phyloP scores from a whole-genome alignment of 2,329 filamentous ascomycete species.

The Fusarium verticillioides region DNA sequence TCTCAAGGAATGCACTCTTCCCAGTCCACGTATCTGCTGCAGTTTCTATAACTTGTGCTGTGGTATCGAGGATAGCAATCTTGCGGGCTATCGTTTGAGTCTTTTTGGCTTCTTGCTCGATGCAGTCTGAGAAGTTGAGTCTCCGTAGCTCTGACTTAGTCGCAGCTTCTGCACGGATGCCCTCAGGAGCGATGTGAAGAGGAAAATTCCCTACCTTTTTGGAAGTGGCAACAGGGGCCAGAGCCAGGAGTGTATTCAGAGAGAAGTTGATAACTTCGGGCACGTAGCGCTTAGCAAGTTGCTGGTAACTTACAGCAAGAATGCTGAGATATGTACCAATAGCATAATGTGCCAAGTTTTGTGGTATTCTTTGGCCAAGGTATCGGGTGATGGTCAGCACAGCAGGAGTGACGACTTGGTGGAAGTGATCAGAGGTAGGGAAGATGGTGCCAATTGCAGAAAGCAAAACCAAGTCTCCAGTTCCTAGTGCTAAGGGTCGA shows the following conservation, averaged over 20 bases:
- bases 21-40: constrained; percentile 79
- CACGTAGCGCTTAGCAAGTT: constrained; percentile 84
- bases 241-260: constrained; percentile 75
- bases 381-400: constrained; percentile 86
- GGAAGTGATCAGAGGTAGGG: constrained; percentile 96
- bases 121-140: constrained; percentile 70
- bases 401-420: constrained; percentile 91
- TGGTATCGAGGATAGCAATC: constrained; percentile 69
- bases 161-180: constrained; percentile 61
- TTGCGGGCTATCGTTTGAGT: constrained; percentile 56
- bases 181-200: constrained; percentile 64
- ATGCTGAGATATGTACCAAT: constrained; percentile 83
- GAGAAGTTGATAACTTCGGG: constrained; percentile 89
- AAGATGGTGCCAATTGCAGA: constrained; percentile 87
- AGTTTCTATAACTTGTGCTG: constrained; percentile 72
- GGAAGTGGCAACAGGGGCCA: constrained; percentile 67
- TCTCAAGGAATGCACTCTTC: constrained; percentile 81
- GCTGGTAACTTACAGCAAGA: constrained; percentile 84
- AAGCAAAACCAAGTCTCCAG: constrained; percentile 82
- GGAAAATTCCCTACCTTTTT: constrained; percentile 68
- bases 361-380: constrained; percentile 79
- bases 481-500: constrained; percentile 64
- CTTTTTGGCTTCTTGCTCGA: constrained; percentile 51
- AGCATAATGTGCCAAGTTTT: constrained; percentile 72
- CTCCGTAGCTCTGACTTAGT: constrained; percentile 58